These are phyloP conservation scores for Rubus parviflorus DNA, from an alignment of 306 rosid species.

Conservation along the genomic window DNA sequence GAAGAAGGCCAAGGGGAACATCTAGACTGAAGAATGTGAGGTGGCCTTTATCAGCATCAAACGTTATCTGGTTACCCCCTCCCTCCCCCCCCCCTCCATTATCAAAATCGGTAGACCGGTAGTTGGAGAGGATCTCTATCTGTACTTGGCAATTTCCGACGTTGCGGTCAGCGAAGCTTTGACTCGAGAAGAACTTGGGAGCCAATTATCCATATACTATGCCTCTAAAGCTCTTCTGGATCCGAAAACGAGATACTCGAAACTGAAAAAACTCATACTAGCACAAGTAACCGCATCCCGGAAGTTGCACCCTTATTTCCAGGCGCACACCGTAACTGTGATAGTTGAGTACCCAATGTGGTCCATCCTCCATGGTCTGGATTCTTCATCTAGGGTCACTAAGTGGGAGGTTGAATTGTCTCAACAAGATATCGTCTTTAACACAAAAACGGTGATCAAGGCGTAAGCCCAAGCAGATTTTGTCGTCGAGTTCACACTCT, in stretches of 20 bases:
- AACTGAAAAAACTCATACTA: neutral
- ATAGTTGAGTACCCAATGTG: neutral
- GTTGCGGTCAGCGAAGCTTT: neutral
- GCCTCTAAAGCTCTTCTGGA: neutral
- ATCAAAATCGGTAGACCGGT: too few species aligned
- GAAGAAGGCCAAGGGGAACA: too few species aligned
- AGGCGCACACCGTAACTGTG: neutral
- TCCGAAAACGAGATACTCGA: neutral
- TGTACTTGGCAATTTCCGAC: neutral
- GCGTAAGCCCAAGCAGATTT: neutral
- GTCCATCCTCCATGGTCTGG: neutral
- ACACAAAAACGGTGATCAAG: neutral
- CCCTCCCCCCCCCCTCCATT: too few species aligned
- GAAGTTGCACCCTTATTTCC: neutral
- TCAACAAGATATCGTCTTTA: neutral
- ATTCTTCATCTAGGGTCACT: neutral
- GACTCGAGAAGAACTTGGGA: neutral
- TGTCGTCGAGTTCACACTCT: neutral
- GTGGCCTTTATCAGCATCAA: too few species aligned
- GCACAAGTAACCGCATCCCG: neutral
- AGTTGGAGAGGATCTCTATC: neutral
- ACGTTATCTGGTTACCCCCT: too few species aligned
- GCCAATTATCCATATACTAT: neutral
- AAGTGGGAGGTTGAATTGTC: neutral
- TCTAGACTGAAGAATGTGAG: too few species aligned